phyloP scores from a whole-genome alignment of 2,329 filamentous ascomycete species.

The Arachnomyces sp. region DNA sequence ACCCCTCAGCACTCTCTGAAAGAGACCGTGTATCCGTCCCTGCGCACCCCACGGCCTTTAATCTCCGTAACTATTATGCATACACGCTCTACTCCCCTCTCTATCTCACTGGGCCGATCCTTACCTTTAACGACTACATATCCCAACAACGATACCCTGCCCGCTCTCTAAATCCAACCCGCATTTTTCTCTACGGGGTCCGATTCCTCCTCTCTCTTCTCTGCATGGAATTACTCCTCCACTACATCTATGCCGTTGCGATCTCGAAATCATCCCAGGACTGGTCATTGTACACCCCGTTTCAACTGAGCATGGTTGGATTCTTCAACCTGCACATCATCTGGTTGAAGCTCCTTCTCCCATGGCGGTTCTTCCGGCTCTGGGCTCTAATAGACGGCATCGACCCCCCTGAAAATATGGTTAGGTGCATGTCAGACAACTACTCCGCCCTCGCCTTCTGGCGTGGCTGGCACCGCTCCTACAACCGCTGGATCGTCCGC shows the following conservation, averaged over 20 bases:
- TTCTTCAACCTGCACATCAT: slow-evolving; percentile 96
- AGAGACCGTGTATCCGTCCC: slow-evolving; percentile 74
- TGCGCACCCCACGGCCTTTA: slow-evolving; percentile 60
- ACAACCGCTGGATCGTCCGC: slow-evolving; percentile 88
- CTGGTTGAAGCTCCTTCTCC: slow-evolving; percentile 93
- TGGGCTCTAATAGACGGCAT: slow-evolving; percentile 87
- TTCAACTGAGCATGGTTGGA: slow-evolving; percentile 81
- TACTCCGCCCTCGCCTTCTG: slow-evolving; percentile 88
- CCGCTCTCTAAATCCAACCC: slow-evolving; percentile 59
- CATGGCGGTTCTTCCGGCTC: slow-evolving; percentile 98
- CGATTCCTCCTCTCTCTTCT: slow-evolving; percentile 75
- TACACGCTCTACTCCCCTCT: slow-evolving; percentile 88
- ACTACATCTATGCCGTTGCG: slow-evolving; percentile 88
- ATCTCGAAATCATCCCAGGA: slow-evolving; percentile 74
- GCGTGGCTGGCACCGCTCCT: slow-evolving; percentile 92
- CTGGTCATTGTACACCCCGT: slow-evolving; percentile 77
- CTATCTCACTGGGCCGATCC: slow-evolving; percentile 84
- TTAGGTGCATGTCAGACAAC: slow-evolving; percentile 92
- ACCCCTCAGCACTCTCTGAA: slow-evolving; percentile 79
- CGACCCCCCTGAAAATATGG: slow-evolving; percentile 96
- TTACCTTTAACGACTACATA: slow-evolving; percentile 98
- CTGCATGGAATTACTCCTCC: slow-evolving; percentile 82
- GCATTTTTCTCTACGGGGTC: slow-evolving; percentile 72
- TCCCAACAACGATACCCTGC: slow-evolving; percentile 70
- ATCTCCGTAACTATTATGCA: slow-evolving; percentile 79